Percentiles rank a stretch among this genome's conserved stretches.
These are phyloP conservation scores for Hyphodiscus sp. DNA, from an alignment of 2,329 filamentous ascomycete genomes.

Conservation along the genomic window DNA sequence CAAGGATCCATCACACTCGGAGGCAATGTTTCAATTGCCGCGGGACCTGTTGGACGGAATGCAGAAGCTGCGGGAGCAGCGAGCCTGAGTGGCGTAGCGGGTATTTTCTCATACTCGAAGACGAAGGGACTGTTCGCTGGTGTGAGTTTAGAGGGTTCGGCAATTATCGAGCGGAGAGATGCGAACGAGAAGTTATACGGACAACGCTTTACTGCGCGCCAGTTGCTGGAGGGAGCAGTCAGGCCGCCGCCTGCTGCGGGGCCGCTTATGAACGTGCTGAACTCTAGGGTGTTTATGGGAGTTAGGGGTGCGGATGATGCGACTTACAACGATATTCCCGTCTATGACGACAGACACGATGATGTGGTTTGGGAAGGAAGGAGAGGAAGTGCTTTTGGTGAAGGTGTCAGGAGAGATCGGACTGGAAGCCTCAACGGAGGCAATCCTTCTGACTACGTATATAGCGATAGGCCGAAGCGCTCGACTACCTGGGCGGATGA, in stretches of 20 bases:
- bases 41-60: slow-evolving; percentile 88
- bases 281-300: slow-evolving; percentile 77
- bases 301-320: slow-evolving; percentile 46
- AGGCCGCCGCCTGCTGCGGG: slow-evolving; percentile 74
- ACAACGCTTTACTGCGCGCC: slow-evolving; percentile 68
- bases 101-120: slow-evolving; percentile 95
- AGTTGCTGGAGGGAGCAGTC: slow-evolving; percentile 74
- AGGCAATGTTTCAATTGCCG: slow-evolving; percentile 93
- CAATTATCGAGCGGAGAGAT: slow-evolving; percentile 89
- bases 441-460: slow-evolving; percentile 37
- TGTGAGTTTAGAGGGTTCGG: slow-evolving; percentile 87
- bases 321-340: slow-evolving; percentile 91
- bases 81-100: slow-evolving; percentile 80
- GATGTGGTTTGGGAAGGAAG: slow-evolving; percentile 78
- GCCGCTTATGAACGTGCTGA: slow-evolving; percentile 77
- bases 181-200: slow-evolving; percentile 97
- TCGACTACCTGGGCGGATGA: slow-evolving; percentile 71
- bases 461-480: slow-evolving; percentile 52
- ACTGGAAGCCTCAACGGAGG: slow-evolving; percentile 37
- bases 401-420: slow-evolving; percentile 50
- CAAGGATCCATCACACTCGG: slow-evolving; percentile 86
- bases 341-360: slow-evolving; percentile 80
- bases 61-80: slow-evolving; percentile 94
- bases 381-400: slow-evolving; percentile 63
- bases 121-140: slow-evolving; percentile 96